These are phyloP conservation scores for Pythium pyrilobum DNA, from an alignment of 352 stramenopile genomes.

Conservation along the genomic window DNA sequence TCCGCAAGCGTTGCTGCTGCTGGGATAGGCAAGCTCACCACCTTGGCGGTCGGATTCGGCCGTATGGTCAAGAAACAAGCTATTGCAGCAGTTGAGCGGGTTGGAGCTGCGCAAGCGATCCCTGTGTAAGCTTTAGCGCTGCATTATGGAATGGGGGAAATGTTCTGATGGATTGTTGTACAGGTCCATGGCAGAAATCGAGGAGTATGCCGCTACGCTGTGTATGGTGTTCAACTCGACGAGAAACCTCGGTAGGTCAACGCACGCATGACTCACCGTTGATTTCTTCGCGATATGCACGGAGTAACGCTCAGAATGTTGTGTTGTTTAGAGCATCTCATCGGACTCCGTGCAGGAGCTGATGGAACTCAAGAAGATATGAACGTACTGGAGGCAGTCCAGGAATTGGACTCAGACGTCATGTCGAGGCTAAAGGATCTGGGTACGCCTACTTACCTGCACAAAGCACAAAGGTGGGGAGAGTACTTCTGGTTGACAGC, in stretches of 20 bases:
- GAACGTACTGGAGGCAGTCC: constrained; percentile 19
- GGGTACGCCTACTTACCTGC: too few species aligned
- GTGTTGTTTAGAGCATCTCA: constrained; percentile 35
- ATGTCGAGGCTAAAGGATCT: constrained; percentile 49
- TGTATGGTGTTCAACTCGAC: constrained; percentile 74
- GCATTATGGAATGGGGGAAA: too few species aligned
- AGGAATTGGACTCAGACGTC: constrained; percentile 20
- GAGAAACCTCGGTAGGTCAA: constrained; percentile 43
- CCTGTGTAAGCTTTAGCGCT: constrained; percentile 38
- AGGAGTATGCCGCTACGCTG: constrained; percentile 67
- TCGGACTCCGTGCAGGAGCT: constrained; percentile 44
- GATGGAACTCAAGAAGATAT: constrained; percentile 54
- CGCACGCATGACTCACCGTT: neutral
- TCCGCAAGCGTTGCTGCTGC: constrained; percentile 17
- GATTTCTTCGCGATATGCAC: too few species aligned
- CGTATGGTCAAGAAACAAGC: constrained; percentile 85
- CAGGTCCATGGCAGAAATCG: constrained; percentile 40
- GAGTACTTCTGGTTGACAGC: too few species aligned
- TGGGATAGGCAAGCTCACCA: constrained; percentile 70
- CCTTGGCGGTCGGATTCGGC: constrained; percentile 75
- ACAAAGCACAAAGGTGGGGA: too few species aligned
- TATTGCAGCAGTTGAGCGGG: constrained; percentile 73
- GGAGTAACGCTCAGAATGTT: too few species aligned
- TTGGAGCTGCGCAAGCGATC: constrained; percentile 48
- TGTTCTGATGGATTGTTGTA: neutral